phyloP scores from a whole-genome alignment of 2,329 filamentous ascomycete species.

The Colletotrichum sansevieriae region DNA sequence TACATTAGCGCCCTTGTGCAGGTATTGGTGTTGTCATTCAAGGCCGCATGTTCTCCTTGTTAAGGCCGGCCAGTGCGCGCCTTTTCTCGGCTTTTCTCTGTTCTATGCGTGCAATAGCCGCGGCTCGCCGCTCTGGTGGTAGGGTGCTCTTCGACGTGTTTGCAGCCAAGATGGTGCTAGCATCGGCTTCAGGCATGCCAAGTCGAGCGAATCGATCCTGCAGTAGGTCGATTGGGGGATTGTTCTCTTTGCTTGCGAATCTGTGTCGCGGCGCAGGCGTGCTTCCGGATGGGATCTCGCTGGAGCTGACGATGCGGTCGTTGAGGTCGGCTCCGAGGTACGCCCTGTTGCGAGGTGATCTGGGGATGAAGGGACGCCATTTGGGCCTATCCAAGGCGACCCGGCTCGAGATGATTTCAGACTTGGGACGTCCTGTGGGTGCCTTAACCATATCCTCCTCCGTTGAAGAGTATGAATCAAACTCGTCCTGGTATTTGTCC shows the following conservation, averaged over 20 bases:
- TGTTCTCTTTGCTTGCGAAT: conserved; percentile 44
- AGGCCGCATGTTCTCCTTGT: conserved; percentile 67
- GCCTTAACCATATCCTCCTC: conserved; percentile 24
- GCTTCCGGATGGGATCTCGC: conserved; percentile 44
- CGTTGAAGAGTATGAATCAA: conserved; percentile 33
- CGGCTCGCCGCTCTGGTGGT: conserved; percentile 65
- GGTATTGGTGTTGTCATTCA: conserved; percentile 41
- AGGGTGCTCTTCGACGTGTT: conserved; percentile 59
- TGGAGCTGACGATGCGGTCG: conserved; percentile 49
- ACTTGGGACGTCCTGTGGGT: conserved; percentile 21
- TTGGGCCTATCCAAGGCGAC: conserved; percentile 50
- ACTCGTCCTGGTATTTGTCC: conserved; percentile 53
- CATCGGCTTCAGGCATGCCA: conserved; percentile 54
- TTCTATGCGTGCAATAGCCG: conserved; percentile 68
- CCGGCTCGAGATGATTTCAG: conserved; percentile 32
- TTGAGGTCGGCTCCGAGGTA: conserved; percentile 52
- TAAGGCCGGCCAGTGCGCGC: conserved; percentile 50
- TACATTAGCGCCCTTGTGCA: conserved; percentile 25
- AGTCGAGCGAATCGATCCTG: conserved; percentile 60
- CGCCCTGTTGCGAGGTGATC: conserved; percentile 54
- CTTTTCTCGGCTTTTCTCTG: conserved; percentile 66
- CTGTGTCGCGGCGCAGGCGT: conserved; percentile 46
- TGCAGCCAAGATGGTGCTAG: conserved; percentile 49
- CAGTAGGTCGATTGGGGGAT: conserved; percentile 59
- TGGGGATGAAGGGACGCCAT: conserved; percentile 59